Evolutionary conservation across 176 grass and related monocot species (phyloP).

Genomic region (Raddia guianensis): DNA sequence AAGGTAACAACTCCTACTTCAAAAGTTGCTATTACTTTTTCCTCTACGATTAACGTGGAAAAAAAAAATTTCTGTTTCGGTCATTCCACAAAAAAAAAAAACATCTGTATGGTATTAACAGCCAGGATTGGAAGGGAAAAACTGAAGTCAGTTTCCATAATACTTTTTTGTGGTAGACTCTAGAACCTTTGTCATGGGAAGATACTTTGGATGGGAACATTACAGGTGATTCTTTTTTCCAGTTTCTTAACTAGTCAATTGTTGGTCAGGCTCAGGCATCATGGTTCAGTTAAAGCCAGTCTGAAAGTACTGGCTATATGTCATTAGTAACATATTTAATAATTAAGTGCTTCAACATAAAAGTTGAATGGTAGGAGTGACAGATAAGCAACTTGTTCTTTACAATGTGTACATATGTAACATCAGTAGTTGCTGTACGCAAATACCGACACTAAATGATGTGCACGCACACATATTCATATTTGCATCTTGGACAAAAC

Average conservation of each 20-base stretch:
- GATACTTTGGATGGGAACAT: not conserved
- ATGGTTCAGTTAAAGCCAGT: slow-evolving; percentile 11
- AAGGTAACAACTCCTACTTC: not conserved
- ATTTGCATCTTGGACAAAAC: not conserved
- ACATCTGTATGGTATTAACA: not conserved
- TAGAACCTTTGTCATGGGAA: not conserved
- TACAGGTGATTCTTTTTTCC: not conserved
- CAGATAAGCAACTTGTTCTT: not conserved
- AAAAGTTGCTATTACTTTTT: not conserved
- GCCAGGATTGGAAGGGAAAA: not conserved
- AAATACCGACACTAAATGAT: not conserved
- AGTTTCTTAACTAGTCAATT: slow-evolving; percentile 11
- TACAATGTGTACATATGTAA: not conserved
- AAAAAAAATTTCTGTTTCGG: not conserved
- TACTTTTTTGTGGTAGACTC: too few species aligned
- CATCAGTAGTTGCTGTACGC: not conserved
- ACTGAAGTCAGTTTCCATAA: not conserved
- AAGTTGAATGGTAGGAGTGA: not conserved
- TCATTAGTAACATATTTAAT: not conserved
- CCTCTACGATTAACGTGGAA: not conserved
- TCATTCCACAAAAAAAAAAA: not conserved
- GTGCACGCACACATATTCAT: not conserved
- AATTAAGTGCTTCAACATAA: not conserved
- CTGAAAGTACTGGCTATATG: slow-evolving; percentile 4
- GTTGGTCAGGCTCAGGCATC: not conserved